A percentile compares a stretch with the other conserved stretches of the same genome.
Conservation (phyloP, 2,329 filamentous ascomycete species). For the Cryoendolithus antarcticus region DNA sequence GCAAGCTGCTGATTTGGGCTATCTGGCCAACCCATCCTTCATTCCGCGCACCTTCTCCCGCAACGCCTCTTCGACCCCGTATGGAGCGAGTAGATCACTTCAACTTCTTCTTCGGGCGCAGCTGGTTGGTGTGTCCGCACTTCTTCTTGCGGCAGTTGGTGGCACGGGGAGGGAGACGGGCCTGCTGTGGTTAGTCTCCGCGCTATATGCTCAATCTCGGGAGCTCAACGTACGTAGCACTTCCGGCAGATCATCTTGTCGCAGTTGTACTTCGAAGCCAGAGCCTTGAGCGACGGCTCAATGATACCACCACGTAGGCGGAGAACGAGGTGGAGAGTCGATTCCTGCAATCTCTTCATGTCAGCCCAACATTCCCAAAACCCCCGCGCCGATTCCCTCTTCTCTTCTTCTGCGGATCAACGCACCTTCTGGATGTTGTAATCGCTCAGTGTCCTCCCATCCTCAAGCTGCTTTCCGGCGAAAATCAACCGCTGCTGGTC, state of each 20-base stretch:
- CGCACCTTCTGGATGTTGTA: conserved; percentile 99
- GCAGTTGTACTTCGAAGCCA: conserved; percentile 99
- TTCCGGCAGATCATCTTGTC: conserved; percentile 99
- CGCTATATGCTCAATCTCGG: conserved; percentile 11
- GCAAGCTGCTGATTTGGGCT: too few species aligned
- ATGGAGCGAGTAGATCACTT: conserved; percentile 55
- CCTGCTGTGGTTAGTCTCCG: conserved; percentile 25
- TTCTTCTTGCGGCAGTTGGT: conserved; percentile 99
- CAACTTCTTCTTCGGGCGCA: conserved; percentile 99
- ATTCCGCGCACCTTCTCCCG: too few species aligned
- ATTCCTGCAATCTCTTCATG: conserved; percentile 52
- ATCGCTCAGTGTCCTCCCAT: conserved; percentile 90
- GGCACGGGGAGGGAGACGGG: conserved; percentile 88
- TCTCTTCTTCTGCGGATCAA: conserved; percentile 8
- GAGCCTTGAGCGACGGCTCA: conserved; percentile 95
- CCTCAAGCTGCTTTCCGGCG: conserved; percentile 97
- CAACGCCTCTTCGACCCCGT: conserved; percentile 7
- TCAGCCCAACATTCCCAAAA: conserved; percentile 7
- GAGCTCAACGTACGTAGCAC: conserved; percentile 72
- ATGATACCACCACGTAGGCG: conserved; percentile 99
- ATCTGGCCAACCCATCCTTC: too few species aligned
- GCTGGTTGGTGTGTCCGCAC: conserved; percentile 99
- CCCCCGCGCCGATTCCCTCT: conserved; percentile 1
- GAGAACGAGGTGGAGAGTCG: conserved; percentile 94
- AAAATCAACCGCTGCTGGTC: conserved; percentile 99